Evolutionary conservation across 108 stramenopile genomes (phyloP).

Genomic region (Mediolabrus comicus): DNA sequence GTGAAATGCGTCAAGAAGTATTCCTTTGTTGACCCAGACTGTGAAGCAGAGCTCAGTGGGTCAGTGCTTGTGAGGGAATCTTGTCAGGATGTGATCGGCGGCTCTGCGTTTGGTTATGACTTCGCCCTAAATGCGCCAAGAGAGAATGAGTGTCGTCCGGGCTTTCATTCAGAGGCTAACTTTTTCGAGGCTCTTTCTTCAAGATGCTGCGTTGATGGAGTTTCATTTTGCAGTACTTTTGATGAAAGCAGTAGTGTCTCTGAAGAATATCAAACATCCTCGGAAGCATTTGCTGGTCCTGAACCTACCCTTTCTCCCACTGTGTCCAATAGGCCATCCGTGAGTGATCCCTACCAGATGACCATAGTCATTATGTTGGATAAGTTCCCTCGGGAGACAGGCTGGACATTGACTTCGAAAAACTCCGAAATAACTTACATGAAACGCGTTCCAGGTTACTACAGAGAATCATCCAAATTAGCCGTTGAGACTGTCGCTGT

Average conservation of each 20-base stretch:
- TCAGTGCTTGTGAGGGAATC: conserved; percentile 15
- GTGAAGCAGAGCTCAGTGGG: conserved; percentile 11
- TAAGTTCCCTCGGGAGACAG: conserved; percentile 14
- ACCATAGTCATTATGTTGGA: conserved; percentile 6
- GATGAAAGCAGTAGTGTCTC: not conserved
- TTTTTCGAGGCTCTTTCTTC: conserved; percentile 6
- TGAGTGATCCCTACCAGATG: conserved; percentile 7
- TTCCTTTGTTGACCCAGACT: conserved; percentile 15
- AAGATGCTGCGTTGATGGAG: conserved; percentile 23
- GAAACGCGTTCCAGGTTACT: conserved; percentile 8
- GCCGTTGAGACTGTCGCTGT: conserved; percentile 8
- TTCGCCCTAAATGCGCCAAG: conserved; percentile 17
- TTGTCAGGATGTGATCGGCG: conserved; percentile 25
- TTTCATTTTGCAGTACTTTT: conserved; percentile 20
- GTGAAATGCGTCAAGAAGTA: conserved; percentile 17
- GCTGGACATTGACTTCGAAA: conserved; percentile 6
- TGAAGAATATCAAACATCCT: not conserved
- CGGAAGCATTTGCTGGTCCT: not conserved
- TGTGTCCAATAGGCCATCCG: conserved; percentile 1
- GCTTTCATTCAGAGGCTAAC: not conserved
- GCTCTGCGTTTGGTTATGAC: conserved; percentile 18
- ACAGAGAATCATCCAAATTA: conserved; percentile 3
- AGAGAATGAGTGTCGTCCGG: conserved; percentile 17
- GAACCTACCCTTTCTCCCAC: conserved; percentile 6
- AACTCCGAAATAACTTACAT: conserved; percentile 2